Conservation (phyloP, 306 rosid genomes). For the Casuarina glauca region DNA sequence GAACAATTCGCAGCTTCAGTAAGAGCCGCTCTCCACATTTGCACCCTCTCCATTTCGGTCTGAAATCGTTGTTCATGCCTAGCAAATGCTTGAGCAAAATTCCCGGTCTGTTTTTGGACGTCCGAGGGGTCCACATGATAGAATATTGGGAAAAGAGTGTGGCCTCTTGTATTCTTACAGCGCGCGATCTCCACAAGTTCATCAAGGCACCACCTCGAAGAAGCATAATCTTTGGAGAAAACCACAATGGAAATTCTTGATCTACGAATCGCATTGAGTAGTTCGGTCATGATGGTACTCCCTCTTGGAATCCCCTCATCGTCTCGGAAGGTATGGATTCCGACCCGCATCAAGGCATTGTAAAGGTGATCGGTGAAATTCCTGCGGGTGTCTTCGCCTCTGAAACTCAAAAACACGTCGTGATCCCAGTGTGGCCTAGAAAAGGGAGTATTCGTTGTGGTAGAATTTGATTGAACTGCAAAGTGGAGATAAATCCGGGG, state of each 20-base stretch:
- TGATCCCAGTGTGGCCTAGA: not conserved
- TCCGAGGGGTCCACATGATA: not conserved
- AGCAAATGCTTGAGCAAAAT: not conserved
- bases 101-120: not conserved
- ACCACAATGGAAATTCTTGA: not conserved
- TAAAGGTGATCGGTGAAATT: not conserved
- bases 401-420: not conserved
- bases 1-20: conserved; percentile 9
- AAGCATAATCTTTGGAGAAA: not conserved
- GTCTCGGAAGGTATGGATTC: not conserved
- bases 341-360: not conserved
- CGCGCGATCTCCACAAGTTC: not conserved
- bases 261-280: not conserved
- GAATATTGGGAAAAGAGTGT: not conserved
- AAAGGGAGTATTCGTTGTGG: too few species aligned
- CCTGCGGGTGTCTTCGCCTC: not conserved
- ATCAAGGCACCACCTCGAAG: not conserved
- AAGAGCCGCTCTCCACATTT: conserved; percentile 10
- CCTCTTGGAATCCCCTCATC: not conserved
- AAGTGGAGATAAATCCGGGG: too few species aligned
- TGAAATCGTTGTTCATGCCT: not conserved
- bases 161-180: not conserved
- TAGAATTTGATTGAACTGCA: too few species aligned
- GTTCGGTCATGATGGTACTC: not conserved
- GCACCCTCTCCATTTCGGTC: not conserved